phyloP scores from a whole-genome alignment of 1,284 basidiomycete species.

The Xerocomus amazonicus region DNA sequence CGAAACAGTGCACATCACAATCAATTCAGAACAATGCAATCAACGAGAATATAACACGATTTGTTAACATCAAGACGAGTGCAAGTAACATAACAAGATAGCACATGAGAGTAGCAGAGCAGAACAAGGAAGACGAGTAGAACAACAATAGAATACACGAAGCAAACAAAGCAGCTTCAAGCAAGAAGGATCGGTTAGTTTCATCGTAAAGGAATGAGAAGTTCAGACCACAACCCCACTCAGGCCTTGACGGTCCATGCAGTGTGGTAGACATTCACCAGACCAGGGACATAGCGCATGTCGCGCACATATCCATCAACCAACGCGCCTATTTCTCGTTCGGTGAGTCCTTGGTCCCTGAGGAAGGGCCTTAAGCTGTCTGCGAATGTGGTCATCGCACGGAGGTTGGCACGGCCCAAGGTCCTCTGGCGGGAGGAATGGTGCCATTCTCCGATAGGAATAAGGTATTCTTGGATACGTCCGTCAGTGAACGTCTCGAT shows the following conservation, averaged over 20 bases:
- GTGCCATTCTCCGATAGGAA: slow-evolving; percentile 53
- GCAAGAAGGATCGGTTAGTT: neutral
- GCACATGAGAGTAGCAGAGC: neutral
- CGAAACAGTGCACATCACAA: no score
- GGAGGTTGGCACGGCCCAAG: slow-evolving; percentile 40
- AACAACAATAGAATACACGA: neutral
- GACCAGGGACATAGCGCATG: slow-evolving; percentile 38
- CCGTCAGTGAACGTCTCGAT: slow-evolving; percentile 41
- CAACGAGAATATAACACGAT: no score
- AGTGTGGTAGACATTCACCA: slow-evolving; percentile 41
- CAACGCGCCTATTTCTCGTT: slow-evolving; percentile 36
- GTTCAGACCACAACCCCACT: neutral
- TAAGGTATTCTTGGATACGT: slow-evolving; percentile 28
- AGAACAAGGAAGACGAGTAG: neutral
- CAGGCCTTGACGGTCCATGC: slow-evolving; percentile 33
- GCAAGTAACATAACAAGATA: neutral
- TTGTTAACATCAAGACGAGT: no score
- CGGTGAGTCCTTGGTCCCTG: slow-evolving; percentile 30
- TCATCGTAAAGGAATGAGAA: neutral
- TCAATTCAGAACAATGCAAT: no score
- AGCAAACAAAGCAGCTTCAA: neutral
- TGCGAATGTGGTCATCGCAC: slow-evolving; percentile 34
- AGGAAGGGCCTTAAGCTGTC: slow-evolving; percentile 42
- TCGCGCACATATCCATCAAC: slow-evolving; percentile 42
- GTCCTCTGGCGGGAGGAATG: slow-evolving; percentile 26